phyloP scores from a whole-genome alignment of 805 yeast species.

The Wickerhamomyces rabaulensis region DNA sequence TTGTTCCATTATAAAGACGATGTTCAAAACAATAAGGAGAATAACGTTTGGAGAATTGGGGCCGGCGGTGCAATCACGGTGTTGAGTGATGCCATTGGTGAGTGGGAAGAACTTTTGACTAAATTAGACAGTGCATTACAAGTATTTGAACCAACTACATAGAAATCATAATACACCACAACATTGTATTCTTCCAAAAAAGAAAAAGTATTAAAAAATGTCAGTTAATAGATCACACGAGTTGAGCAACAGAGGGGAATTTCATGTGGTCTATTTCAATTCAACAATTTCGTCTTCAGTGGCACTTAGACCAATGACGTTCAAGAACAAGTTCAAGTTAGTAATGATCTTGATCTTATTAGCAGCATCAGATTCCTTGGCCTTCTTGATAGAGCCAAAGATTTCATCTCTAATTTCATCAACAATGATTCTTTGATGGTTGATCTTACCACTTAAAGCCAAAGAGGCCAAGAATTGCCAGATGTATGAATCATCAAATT shows the following conservation, averaged over 20 bases:
- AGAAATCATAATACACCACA: neutral
- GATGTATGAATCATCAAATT: constrained; percentile 44
- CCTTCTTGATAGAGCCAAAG: constrained; percentile 78
- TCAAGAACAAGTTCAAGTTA: constrained; percentile 85
- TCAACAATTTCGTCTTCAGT: constrained; percentile 86
- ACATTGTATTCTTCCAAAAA: neutral
- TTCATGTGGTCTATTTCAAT: constrained; percentile 34
- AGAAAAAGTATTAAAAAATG: neutral
- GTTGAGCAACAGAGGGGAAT: neutral
- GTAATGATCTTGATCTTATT: constrained; percentile 58
- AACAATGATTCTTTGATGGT: constrained; percentile 89
- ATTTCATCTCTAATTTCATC: constrained; percentile 93
- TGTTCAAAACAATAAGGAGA: constrained; percentile 18
- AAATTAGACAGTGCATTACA: constrained; percentile 79
- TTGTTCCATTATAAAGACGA: constrained; percentile 61
- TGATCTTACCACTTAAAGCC: constrained; percentile 83
- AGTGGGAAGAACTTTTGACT: constrained; percentile 86
- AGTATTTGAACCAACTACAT: constrained; percentile 37
- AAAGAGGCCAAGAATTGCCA: constrained; percentile 97
- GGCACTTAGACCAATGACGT: constrained; percentile 94
- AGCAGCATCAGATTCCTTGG: constrained; percentile 41
- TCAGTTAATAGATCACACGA: neutral
- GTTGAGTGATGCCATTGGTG: constrained; percentile 74
- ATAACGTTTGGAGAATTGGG: constrained; percentile 73
- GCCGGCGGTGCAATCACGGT: constrained; percentile 99